Evolutionary conservation across 805 yeast genomes (phyloP), one percentile per base, ranked within the genome.

Genomic region (Ogataea pini): DNA sequence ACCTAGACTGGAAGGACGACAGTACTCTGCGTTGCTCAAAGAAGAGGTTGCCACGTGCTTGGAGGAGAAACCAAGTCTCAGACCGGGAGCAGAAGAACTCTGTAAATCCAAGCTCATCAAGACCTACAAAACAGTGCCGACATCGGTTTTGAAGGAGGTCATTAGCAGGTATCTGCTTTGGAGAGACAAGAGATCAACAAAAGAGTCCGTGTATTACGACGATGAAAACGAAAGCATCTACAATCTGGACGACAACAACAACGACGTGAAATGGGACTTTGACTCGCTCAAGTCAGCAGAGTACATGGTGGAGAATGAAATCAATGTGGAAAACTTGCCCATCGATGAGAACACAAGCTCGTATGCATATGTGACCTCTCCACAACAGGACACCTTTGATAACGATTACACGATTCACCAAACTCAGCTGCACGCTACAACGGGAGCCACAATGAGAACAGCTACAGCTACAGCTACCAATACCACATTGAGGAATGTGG

Each of bases 1-100:
- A 4, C 96, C 99, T 3, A 77, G 99, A 52, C 72, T 94, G 48
- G 99, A 94, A 63, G 98, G 98, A 7, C 72, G 91, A 44, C 88
- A 84, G 50, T 89, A 88, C 64, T 80, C 96, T 0, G 64, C 86
- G 0, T 67, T 77, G 1, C 71, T 94, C 47, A 94, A 91, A 59
- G 98, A 94, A 63, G 80, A 89, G 48, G 83, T 95, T 44, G 97
- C 99, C 0, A 70, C 86, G 40, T 92, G 98, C 69, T 73, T 94
- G 36, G 98, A 95, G 64, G 99, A 95, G 66, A 88, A 86, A 49
- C 96, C 98, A 0, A 85, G 81, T 13, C 95, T 88, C 60, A 75
- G 99, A 57, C 86, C 92, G 0, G 72, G 80, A 37, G 97, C 98
- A 2, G 97, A 89, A 40, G 96, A 87, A 36, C 70, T 94, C 39